Evolutionary conservation across 1,284 basidiomycete species (phyloP).

Genomic region (Earliella scabrosa): DNA sequence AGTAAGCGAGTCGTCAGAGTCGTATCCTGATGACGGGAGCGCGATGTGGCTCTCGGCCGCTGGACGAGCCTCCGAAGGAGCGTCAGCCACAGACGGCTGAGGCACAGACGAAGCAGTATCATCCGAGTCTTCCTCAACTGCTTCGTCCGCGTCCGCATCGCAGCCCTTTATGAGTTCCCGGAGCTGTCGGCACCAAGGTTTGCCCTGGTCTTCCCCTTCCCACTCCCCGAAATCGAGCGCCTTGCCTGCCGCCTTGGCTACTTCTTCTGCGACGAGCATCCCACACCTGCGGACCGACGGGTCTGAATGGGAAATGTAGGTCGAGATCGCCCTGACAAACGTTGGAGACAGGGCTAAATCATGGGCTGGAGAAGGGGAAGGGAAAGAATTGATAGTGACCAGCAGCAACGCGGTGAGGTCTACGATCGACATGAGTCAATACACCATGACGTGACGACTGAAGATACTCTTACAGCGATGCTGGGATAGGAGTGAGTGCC

Average conservation of each 20-base stretch:
- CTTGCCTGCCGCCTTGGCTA: conserved; percentile 64
- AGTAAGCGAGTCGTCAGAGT: conserved; percentile 84
- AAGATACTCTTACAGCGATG: conserved; percentile 61
- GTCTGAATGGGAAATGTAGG: conserved; percentile 83
- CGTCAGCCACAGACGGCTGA: background rate
- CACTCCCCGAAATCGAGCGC: conserved; percentile 82
- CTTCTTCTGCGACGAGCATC: conserved; percentile 90
- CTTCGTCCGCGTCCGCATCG: conserved; percentile 51
- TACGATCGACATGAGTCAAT: conserved; percentile 30
- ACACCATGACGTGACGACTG: background rate
- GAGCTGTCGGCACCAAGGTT: conserved; percentile 65
- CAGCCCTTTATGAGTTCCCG: conserved; percentile 53
- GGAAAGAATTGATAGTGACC: conserved; percentile 63
- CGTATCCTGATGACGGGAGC: conserved; percentile 46
- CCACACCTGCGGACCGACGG: conserved; percentile 83
- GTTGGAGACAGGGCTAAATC: conserved; percentile 54
- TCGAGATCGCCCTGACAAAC: conserved; percentile 77
- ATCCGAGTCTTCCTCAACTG: conserved; percentile 2
- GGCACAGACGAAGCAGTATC: background rate
- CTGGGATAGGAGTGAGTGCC: conserved; percentile 69
- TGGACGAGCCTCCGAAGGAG: background rate
- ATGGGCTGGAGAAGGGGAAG: conserved; percentile 43
- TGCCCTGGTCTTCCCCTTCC: conserved; percentile 79
- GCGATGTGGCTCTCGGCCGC: conserved; percentile 7
- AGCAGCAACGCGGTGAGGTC: conserved; percentile 77